A percentile compares a stretch with the other conserved stretches of the same genome.
phyloP scores from a whole-genome alignment of 352 stramenopile genomes.

The Phytophthora hibernalis region DNA sequence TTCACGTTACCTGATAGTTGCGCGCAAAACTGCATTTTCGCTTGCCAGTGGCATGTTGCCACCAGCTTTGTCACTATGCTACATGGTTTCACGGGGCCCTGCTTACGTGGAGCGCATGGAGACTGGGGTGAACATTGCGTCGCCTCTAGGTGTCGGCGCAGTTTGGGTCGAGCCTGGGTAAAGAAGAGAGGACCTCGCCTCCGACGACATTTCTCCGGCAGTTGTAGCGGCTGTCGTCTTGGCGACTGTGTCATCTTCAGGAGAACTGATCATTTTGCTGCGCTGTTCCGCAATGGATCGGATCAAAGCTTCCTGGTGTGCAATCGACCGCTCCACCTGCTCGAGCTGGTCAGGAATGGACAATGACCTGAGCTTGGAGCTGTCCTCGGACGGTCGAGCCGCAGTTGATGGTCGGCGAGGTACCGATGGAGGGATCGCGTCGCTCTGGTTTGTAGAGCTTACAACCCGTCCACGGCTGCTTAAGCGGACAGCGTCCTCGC shows the following conservation, averaged over 20 bases:
- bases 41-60: background rate
- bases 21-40: conserved; percentile 24
- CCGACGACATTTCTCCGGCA: conserved; percentile 38
- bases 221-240: conserved; percentile 42
- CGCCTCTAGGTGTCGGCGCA: conserved; percentile 38
- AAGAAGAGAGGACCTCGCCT: conserved; percentile 38
- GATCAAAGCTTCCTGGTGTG: conserved; percentile 68
- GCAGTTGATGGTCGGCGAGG: conserved; percentile 36
- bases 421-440: conserved; percentile 29
- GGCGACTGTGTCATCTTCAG: conserved; percentile 34
- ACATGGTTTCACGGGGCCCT: conserved; percentile 24
- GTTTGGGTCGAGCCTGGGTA: conserved; percentile 45
- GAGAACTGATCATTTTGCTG: conserved; percentile 44
- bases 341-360: conserved; percentile 63
- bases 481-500: conserved; percentile 3
- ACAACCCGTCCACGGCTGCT: conserved; percentile 28
- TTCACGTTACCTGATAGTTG: conserved; percentile 4
- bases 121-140: conserved; percentile 35
- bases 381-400: conserved; percentile 36
- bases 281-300: conserved; percentile 64
- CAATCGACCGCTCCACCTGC: conserved; percentile 67
- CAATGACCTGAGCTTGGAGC: conserved; percentile 46
- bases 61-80: conserved; percentile 40
- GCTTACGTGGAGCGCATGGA: conserved; percentile 45
- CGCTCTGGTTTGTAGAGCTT: conserved; percentile 40